Evolutionary conservation across 2,329 filamentous ascomycete genomes (phyloP), one percentile per base, ranked within the genome.

Genomic region (Simplicillium aogashimaense): DNA sequence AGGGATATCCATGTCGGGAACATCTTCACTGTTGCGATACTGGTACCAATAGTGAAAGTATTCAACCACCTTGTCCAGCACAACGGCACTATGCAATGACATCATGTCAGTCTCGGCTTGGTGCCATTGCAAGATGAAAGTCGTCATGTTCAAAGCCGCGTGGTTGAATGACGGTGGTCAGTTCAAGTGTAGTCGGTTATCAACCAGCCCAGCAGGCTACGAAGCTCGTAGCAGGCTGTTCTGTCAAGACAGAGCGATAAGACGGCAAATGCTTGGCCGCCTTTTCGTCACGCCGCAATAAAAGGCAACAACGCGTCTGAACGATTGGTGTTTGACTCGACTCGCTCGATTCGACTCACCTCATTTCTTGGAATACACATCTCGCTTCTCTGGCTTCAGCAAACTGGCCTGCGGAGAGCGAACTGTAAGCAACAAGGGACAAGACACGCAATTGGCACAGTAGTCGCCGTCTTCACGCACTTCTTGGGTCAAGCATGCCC

Each of bases 1-100:
- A 11, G 83, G 83, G 43, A 89, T 81, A 13, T 88, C 83, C 78
- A 88, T 83, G 53, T 90, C 85, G 4, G 81, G 78, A 15, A 88
- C 83, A 51, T 87, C 79, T 50, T 81, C 78, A 48, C 69, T 69
- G 48, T 86, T 74, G 38, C 73, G 72, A 60, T 86, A 73, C 53
- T 80, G 81, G 61, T 87, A 81, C 67, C 83, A 84, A 66, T 88
- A 89, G 56, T 87, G 84, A 46, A 88, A 81, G 62, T 89, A 90
- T 61, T 89, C 83, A 58, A 81, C 83, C 28, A 89, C 79, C 56
- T 86, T 87, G 58, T 89, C 84, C 3, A 90, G 75, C 6, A 88
- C 75, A 39, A 81, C 66, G 47, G 78, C 81, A 60, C 83, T 88
- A 57, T 50, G 28, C 40, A 35, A 48, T 41, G 41, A 39, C 44